Evolutionary conservation across 192 early-diverging fungal species (phyloP).

Genomic region (Allomyces macrogynus): DNA sequence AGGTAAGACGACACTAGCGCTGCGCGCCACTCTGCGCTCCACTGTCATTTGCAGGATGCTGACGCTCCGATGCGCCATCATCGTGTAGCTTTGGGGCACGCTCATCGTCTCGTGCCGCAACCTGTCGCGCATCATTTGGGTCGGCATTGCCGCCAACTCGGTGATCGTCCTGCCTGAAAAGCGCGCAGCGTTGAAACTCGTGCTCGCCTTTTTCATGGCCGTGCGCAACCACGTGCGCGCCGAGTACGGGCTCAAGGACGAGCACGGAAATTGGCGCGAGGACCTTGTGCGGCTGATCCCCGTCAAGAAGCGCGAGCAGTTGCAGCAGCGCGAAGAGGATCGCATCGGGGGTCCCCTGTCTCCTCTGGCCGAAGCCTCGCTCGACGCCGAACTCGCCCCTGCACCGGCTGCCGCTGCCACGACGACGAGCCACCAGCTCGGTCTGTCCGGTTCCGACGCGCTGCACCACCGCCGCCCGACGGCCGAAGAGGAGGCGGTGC

Average conservation of each 20-base stretch:
- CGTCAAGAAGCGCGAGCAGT: neutral
- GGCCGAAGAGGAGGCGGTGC: too few species aligned
- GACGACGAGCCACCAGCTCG: neutral
- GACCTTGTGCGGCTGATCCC: conserved; percentile 22
- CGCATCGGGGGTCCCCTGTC: neutral
- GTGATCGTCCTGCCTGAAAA: conserved; percentile 7
- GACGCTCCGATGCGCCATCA: too few species aligned
- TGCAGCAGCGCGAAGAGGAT: neutral
- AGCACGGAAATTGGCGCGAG: conserved; percentile 17
- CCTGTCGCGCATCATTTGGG: conserved; percentile 25
- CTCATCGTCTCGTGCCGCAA: conserved; percentile 20
- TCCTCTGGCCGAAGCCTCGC: neutral
- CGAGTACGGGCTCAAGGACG: conserved; percentile 4
- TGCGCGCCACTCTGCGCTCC: too few species aligned
- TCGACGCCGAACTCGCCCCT: neutral
- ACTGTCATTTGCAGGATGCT: too few species aligned
- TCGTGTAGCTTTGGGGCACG: conserved; percentile 13
- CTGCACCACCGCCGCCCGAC: neutral
- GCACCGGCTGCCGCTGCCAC: too few species aligned
- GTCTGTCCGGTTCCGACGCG: neutral
- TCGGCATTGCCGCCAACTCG: conserved; percentile 3
- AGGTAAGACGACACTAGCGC: neutral
- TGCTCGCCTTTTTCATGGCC: conserved; percentile 22
- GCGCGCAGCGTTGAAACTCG: conserved; percentile 20
- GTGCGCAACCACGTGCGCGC: conserved; percentile 26